phyloP scores from a whole-genome alignment of 352 stramenopile genomes.

The Globisporangium polare region DNA sequence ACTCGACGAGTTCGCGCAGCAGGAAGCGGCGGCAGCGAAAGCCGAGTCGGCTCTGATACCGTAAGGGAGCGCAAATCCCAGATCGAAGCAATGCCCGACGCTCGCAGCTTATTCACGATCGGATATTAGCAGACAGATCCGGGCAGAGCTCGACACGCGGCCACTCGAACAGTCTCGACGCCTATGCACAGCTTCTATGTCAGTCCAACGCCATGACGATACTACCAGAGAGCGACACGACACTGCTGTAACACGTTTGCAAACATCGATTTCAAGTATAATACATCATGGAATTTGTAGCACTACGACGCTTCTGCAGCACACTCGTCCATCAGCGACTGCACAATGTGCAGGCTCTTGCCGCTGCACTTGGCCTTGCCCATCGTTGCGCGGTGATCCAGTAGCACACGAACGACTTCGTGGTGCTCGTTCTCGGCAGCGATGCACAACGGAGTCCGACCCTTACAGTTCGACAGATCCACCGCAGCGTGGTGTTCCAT shows the following conservation, averaged over 20 bases:
- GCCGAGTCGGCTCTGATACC: too few species aligned
- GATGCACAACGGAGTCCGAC: background rate
- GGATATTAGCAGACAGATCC: too few species aligned
- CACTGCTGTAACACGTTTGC: too few species aligned
- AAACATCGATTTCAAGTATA: background rate
- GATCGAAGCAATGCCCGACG: too few species aligned
- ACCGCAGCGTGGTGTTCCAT: background rate
- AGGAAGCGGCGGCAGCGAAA: background rate
- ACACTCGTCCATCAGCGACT: background rate
- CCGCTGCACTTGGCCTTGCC: background rate
- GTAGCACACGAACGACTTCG: background rate
- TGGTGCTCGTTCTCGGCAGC: background rate
- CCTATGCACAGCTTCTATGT: too few species aligned
- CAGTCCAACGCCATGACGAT: too few species aligned
- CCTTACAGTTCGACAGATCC: background rate
- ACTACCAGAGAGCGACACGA: too few species aligned
- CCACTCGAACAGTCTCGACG: too few species aligned
- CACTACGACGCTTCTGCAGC: background rate
- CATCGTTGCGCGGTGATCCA: background rate
- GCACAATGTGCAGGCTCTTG: background rate
- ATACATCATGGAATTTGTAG: background rate
- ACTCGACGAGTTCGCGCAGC: conserved; percentile 6
- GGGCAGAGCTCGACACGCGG: too few species aligned
- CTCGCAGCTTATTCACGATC: too few species aligned
- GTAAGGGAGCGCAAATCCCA: too few species aligned